Evolutionary conservation across 2,329 filamentous ascomycete species (phyloP).

Genomic region (Penicillium sp.): DNA sequence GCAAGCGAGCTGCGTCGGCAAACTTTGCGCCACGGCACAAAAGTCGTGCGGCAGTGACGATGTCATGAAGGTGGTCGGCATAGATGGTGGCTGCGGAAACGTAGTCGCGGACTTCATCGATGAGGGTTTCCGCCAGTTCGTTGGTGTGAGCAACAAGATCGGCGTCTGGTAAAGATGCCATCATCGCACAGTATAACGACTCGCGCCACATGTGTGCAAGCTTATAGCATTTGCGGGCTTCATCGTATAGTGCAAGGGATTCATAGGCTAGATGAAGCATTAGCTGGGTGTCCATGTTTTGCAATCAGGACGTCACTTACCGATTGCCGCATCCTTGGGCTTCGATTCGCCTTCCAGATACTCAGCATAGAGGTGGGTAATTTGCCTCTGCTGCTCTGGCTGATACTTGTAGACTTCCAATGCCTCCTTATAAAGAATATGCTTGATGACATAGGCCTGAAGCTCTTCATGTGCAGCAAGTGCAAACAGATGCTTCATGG

Average conservation of each 20-base stretch:
- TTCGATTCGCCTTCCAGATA: constrained; percentile 75
- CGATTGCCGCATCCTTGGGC: constrained; percentile 82
- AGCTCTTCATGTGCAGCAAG: constrained; percentile 78
- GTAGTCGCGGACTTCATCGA: constrained; percentile 81
- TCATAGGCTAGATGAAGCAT: constrained; percentile 67
- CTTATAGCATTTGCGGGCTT: constrained; percentile 82
- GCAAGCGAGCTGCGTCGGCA: constrained; percentile 81
- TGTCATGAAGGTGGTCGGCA: constrained; percentile 76
- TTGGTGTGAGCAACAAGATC: constrained; percentile 71
- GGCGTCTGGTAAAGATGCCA: constrained; percentile 64
- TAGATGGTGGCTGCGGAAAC: constrained; percentile 77
- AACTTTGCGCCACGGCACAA: constrained; percentile 89
- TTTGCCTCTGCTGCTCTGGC: constrained; percentile 63
- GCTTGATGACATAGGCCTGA: constrained; percentile 75
- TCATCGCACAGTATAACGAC: constrained; percentile 77
- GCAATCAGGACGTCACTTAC: constrained; percentile 30
- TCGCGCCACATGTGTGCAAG: constrained; percentile 89
- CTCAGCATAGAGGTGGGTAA: constrained; percentile 79
- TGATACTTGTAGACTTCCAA: constrained; percentile 86
- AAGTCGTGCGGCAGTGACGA: constrained; percentile 71
- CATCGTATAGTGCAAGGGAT: constrained; percentile 72
- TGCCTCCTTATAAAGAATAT: constrained; percentile 77
- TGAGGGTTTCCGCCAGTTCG: constrained; percentile 75
- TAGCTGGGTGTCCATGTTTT: constrained; percentile 3
- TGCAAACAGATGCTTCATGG: constrained; percentile 74